Percentiles rank a stretch among this genome's conserved stretches.
Evolutionary conservation across 108 stramenopile genomes (phyloP).

Genomic region (Cylindrotheca closterium): DNA sequence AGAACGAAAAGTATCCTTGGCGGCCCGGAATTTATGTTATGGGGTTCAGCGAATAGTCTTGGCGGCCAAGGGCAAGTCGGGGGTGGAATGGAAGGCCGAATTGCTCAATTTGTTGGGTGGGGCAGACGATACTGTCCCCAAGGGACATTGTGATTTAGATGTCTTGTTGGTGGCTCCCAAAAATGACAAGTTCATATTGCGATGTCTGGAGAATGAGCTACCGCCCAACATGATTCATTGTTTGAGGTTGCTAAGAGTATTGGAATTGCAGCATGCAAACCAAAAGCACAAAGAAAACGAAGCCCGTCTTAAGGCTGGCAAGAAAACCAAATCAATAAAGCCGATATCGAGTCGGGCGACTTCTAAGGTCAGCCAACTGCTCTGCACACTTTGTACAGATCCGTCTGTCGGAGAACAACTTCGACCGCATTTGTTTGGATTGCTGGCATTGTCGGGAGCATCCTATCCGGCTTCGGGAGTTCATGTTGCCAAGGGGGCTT

Average conservation of each 20-base stretch:
- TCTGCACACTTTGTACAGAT: constrained; percentile 82
- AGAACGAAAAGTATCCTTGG: constrained; percentile 69
- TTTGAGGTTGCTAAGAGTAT: constrained; percentile 85
- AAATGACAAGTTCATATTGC: constrained; percentile 77
- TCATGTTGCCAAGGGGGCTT: constrained; percentile 85
- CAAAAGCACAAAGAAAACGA: constrained; percentile 28
- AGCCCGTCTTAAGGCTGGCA: constrained; percentile 7
- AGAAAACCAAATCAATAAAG: constrained; percentile 14
- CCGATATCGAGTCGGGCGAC: constrained; percentile 56
- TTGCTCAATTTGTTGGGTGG: constrained; percentile 70
- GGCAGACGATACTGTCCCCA: constrained; percentile 39
- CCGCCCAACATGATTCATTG: constrained; percentile 96
- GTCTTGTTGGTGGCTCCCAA: constrained; percentile 63
- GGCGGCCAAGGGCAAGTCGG: constrained; percentile 60
- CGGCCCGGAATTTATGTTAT: constrained; percentile 75
- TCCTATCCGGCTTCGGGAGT: constrained; percentile 83
- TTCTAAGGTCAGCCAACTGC: constrained; percentile 71
- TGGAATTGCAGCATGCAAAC: constrained; percentile 89
- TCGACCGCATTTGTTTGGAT: constrained; percentile 90
- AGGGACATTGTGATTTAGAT: constrained; percentile 62
- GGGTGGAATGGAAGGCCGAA: constrained; percentile 67
- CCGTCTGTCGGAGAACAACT: constrained; percentile 88
- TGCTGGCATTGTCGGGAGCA: constrained; percentile 86
- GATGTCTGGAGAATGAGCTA: constrained; percentile 92
- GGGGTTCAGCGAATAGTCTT: constrained; percentile 80